Percentiles rank a stretch among this genome's conserved stretches.
Conservation (phyloP, 768 basidiomycete species). For the Kwoniella pini region DNA sequence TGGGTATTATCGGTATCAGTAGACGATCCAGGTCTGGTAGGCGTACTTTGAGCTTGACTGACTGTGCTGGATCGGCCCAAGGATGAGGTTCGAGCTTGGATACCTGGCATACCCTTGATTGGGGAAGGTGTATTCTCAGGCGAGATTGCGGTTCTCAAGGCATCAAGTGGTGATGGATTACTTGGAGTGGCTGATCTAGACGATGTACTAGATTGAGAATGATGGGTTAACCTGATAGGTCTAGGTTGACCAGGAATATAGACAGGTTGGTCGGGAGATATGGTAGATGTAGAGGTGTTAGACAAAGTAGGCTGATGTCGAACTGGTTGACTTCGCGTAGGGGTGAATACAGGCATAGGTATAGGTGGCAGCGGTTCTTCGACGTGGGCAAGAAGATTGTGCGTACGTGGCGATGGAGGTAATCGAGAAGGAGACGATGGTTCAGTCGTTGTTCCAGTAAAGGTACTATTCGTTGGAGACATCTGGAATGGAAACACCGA, state of each 20-base stretch:
- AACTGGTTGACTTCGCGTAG: conserved; percentile 31
- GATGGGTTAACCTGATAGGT: conserved; percentile 35
- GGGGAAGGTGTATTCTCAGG: conserved; percentile 14
- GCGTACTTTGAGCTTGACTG: conserved; percentile 18
- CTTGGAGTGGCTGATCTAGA: conserved; percentile 33
- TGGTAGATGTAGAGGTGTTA: conserved; percentile 13
- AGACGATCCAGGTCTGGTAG: not conserved
- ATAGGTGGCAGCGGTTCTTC: conserved; percentile 22
- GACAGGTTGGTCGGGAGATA: conserved; percentile 19
- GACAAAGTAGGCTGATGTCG: conserved; percentile 28
- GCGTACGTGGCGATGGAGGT: conserved; percentile 36
- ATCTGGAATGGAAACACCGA: conserved; percentile 37
- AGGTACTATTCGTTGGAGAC: conserved; percentile 31
- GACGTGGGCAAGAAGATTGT: conserved; percentile 39
- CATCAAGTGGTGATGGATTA: conserved; percentile 18
- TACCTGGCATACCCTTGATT: conserved; percentile 15
- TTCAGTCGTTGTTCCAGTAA: conserved; percentile 11
- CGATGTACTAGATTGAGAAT: conserved; percentile 36
- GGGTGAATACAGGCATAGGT: conserved; percentile 23
- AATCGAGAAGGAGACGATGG: conserved; percentile 22
- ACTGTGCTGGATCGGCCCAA: conserved; percentile 29
- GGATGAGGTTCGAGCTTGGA: conserved; percentile 20
- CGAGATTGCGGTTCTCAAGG: conserved; percentile 6
- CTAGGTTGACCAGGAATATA: conserved; percentile 48
- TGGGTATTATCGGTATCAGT: not conserved